phyloP scores from a whole-genome alignment of 257 asterid species.

The Linaria vulgaris region DNA sequence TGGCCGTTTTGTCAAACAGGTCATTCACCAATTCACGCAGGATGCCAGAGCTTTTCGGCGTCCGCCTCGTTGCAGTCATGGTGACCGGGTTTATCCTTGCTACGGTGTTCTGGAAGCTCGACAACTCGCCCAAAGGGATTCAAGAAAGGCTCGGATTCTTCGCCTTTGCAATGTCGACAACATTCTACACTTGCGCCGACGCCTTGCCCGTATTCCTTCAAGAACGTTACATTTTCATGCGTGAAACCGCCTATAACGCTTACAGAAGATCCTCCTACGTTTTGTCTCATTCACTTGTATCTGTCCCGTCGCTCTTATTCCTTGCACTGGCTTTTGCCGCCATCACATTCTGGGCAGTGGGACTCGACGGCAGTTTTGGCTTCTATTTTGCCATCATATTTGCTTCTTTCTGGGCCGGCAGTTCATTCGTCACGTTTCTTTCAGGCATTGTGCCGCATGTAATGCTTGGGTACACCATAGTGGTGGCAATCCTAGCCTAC shows the following conservation, averaged over 20 bases:
- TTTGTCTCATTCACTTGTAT: conserved; percentile 40
- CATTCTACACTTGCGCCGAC: conserved; percentile 53
- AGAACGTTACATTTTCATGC: conserved; percentile 49
- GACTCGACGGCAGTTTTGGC: conserved; percentile 5
- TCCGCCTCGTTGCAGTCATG: conserved; percentile 44
- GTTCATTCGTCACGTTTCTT: conserved; percentile 9
- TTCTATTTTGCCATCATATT: conserved; percentile 10
- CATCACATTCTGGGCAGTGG: conserved; percentile 16
- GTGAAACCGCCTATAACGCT: conserved; percentile 50
- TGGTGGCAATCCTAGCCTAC: conserved; percentile 6
- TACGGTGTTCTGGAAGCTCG: conserved; percentile 40
- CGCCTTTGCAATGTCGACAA: conserved; percentile 56
- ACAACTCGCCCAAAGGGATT: conserved; percentile 45
- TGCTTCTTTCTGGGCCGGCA: conserved; percentile 17
- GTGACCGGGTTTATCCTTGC: conserved; percentile 47
- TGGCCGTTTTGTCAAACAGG: conserved; percentile 43
- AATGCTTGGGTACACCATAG: conserved; percentile 14
- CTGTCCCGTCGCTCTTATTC: conserved; percentile 8
- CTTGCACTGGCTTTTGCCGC: conserved; percentile 5
- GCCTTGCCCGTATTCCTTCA: conserved; percentile 52
- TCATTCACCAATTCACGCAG: conserved; percentile 42
- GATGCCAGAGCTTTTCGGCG: conserved; percentile 41
- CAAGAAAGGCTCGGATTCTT: conserved; percentile 52
- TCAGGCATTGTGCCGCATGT: background rate
- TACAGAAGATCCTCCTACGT: conserved; percentile 54